Percentiles rank a stretch among this genome's conserved stretches.
Conservation (phyloP, 371 early-diverging fungal genomes). For the Mortierella sp. region DNA sequence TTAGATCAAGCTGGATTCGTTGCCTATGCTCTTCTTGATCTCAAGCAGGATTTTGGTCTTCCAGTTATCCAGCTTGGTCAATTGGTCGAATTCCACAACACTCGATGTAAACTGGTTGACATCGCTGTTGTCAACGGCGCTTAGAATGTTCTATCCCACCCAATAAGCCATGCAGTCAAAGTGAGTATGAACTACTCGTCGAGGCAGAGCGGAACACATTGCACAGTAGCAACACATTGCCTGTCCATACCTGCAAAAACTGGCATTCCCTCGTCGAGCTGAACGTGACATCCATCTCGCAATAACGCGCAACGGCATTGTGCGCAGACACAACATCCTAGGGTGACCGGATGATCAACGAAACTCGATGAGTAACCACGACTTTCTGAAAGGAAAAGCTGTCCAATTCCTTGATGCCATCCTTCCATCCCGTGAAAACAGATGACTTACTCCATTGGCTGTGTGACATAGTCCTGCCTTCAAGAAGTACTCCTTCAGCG, state of each 20-base stretch:
- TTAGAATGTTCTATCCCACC: constrained; percentile 67
- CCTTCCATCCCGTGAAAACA: background rate
- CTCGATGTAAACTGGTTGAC: constrained; percentile 83
- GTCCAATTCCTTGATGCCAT: background rate
- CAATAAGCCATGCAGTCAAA: background rate
- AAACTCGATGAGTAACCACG: background rate
- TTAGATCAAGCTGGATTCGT: constrained; percentile 62
- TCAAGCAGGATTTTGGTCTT: constrained; percentile 90
- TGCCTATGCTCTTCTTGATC: constrained; percentile 88
- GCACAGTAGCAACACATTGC: background rate
- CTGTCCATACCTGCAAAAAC: constrained; percentile 71
- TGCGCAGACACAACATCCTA: constrained; percentile 81
- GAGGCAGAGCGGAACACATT: no score
- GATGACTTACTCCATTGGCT: constrained; percentile 68
- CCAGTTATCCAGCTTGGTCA: constrained; percentile 94
- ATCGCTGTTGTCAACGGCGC: constrained; percentile 82
- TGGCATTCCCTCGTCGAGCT: constrained; percentile 85
- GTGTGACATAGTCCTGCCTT: constrained; percentile 94
- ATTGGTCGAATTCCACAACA: constrained; percentile 84
- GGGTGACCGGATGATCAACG: background rate
- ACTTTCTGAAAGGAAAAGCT: background rate
- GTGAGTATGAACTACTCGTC: background rate
- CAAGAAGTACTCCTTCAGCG: constrained; percentile 92
- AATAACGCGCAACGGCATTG: constrained; percentile 81
- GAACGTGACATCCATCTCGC: constrained; percentile 88